Evolutionary conservation across 2,329 filamentous ascomycete species (phyloP).

Genomic region (Zymoseptoria crescenta): DNA sequence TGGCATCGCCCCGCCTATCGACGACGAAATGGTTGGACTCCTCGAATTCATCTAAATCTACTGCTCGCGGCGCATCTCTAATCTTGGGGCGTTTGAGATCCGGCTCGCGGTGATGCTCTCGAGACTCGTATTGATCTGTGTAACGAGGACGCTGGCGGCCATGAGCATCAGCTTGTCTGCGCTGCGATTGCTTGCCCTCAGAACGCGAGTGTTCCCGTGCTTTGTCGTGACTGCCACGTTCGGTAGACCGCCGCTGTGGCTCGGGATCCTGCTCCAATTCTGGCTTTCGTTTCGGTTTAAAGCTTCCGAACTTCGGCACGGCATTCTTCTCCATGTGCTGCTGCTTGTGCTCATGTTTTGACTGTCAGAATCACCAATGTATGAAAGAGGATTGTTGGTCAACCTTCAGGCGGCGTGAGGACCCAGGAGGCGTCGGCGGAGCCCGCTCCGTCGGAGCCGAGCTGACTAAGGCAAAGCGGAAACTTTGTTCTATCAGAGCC

Average conservation of each 20-base stretch:
- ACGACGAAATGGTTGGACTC: constrained; percentile 46
- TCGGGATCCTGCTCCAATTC: constrained; percentile 1
- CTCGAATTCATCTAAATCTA: constrained; percentile 11
- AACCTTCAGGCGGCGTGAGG: too few species aligned
- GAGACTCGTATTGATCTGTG: background rate
- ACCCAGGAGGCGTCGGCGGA: too few species aligned
- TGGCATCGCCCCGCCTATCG: constrained; percentile 68
- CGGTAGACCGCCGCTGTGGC: background rate
- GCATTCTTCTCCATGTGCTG: constrained; percentile 15
- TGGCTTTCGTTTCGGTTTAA: constrained; percentile 47
- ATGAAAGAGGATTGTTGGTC: too few species aligned
- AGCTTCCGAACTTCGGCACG: constrained; percentile 68
- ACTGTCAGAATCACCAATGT: background rate
- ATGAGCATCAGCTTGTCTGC: background rate
- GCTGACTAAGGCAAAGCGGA: too few species aligned
- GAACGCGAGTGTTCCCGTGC: background rate
- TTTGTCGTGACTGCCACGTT: background rate
- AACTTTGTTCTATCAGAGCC: too few species aligned
- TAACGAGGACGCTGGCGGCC: background rate
- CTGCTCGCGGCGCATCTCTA: background rate
- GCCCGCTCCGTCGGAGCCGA: too few species aligned
- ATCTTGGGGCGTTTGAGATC: background rate
- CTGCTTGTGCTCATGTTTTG: background rate
- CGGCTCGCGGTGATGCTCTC: background rate
- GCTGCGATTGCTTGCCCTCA: background rate